A percentile compares a stretch with the other conserved stretches of the same genome.
These are phyloP conservation scores for Isatis tinctoria DNA, from an alignment of 345 rosid genomes.

Conservation along the genomic window DNA sequence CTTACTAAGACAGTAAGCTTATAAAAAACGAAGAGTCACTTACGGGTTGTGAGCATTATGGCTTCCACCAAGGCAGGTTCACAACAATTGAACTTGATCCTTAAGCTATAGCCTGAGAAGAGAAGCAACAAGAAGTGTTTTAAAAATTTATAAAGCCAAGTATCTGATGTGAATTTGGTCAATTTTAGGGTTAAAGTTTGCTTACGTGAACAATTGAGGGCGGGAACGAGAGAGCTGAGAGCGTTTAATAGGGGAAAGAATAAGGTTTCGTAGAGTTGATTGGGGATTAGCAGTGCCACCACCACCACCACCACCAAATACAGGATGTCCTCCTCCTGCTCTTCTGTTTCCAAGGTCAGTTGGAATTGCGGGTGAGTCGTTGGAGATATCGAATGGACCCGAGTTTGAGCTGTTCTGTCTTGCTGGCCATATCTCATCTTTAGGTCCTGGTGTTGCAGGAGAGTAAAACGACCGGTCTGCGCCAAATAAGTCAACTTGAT, in stretches of 20 bases:
- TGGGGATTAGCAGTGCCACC: constrained; percentile 54
- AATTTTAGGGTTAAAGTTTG: background rate
- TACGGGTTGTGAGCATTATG: constrained; percentile 17
- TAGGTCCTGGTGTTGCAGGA: constrained; percentile 96
- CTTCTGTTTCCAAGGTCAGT: constrained; percentile 61
- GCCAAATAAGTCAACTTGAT: constrained; percentile 66
- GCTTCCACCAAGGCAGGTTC: constrained; percentile 25
- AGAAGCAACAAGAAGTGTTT: background rate
- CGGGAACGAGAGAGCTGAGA: constrained; percentile 84
- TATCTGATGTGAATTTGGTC: background rate
- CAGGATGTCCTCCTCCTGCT: constrained; percentile 36
- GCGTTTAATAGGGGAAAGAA: constrained; percentile 88
- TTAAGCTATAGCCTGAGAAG: constrained; percentile 29
- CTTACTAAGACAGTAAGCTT: background rate
- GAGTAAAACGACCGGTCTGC: constrained; percentile 82
- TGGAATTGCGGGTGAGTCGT: constrained; percentile 57
- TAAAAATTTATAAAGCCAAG: background rate
- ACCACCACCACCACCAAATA: constrained; percentile 44
- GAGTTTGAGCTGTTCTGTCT: constrained; percentile 76
- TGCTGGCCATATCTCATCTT: constrained; percentile 85
- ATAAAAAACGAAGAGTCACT: constrained; percentile 19
- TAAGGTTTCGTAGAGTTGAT: constrained; percentile 74
- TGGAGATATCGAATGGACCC: constrained; percentile 65
- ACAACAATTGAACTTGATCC: constrained; percentile 5
- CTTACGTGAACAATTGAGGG: constrained; percentile 72